Evolutionary conservation across 2,329 filamentous ascomycete genomes (phyloP).

Genomic region (Ascochyta rabiei): DNA sequence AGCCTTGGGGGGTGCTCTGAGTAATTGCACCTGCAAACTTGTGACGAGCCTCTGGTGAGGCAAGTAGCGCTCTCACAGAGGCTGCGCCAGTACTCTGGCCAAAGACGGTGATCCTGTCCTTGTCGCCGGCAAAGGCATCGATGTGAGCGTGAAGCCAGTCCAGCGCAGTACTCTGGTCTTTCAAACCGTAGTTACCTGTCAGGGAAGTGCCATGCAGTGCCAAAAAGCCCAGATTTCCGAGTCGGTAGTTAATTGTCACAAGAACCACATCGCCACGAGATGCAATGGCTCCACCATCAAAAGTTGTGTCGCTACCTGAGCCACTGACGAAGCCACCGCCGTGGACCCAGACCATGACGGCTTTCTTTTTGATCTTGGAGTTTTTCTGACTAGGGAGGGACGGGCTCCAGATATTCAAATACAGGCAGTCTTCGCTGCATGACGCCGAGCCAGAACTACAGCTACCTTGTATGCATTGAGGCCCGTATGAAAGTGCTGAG

Average conservation of each 20-base stretch:
- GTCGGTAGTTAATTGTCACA: constrained; percentile 53
- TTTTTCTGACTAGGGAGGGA: constrained; percentile 47
- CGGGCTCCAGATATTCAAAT: constrained; percentile 45
- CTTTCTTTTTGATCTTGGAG: constrained; percentile 39
- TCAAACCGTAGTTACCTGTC: constrained; percentile 58
- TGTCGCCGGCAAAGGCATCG: constrained; percentile 45
- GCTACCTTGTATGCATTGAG: constrained; percentile 51
- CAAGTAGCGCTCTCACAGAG: constrained; percentile 56
- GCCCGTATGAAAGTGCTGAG: constrained; percentile 42
- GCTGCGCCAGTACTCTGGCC: constrained; percentile 46
- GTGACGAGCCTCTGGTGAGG: constrained; percentile 54
- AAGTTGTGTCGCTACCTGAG: constrained; percentile 52
- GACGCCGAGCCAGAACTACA: constrained; percentile 21
- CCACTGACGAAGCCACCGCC: constrained; percentile 53
- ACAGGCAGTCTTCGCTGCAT: constrained; percentile 55
- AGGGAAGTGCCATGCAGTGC: constrained; percentile 50
- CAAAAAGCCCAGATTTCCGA: constrained; percentile 45
- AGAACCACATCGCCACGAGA: constrained; percentile 55
- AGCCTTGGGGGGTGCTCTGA: constrained; percentile 32
- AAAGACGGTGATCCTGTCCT: constrained; percentile 46
- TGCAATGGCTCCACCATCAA: constrained; percentile 55
- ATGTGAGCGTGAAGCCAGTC: constrained; percentile 56
- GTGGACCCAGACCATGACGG: constrained; percentile 57
- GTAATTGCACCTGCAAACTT: constrained; percentile 58
- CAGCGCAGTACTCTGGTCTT: constrained; percentile 57